A percentile compares a stretch with the other conserved stretches of the same genome.
Evolutionary conservation across 306 rosid species (phyloP).

Genomic region (Biancaea sappan): DNA sequence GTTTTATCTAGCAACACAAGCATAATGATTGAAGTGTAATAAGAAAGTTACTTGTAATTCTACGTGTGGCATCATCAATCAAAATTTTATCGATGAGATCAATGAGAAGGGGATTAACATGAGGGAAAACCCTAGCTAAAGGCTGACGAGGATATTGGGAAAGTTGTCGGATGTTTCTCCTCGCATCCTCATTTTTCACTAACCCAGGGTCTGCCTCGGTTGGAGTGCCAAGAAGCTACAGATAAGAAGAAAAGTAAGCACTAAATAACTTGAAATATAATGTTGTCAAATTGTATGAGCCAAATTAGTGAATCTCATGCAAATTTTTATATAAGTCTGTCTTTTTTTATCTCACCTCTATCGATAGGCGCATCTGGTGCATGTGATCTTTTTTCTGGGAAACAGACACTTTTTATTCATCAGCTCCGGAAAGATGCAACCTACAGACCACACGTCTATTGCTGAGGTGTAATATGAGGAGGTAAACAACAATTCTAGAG

Average conservation of each 20-base stretch:
- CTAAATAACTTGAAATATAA: slow-evolving; percentile 21
- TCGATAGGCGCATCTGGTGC: slow-evolving; percentile 93
- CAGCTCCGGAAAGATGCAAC: slow-evolving; percentile 96
- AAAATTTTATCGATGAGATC: slow-evolving; percentile 93
- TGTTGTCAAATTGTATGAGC: slow-evolving; percentile 17
- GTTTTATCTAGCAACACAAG: slow-evolving; percentile 11
- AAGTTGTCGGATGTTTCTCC: slow-evolving; percentile 82
- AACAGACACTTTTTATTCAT: slow-evolving; percentile 91
- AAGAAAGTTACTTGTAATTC: slow-evolving; percentile 82
- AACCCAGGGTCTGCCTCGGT: slow-evolving; percentile 89
- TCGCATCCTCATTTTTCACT: slow-evolving; percentile 76
- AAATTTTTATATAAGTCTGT: not conserved
- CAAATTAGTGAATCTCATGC: not conserved
- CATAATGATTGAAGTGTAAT: slow-evolving; percentile 10
- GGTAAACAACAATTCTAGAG: slow-evolving; percentile 90
- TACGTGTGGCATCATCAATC: slow-evolving; percentile 79
- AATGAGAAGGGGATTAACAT: slow-evolving; percentile 81
- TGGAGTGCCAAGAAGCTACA: slow-evolving; percentile 96
- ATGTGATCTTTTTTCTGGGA: slow-evolving; percentile 90
- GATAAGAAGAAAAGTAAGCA: slow-evolving; percentile 43
- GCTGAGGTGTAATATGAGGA: slow-evolving; percentile 95
- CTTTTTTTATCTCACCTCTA: slow-evolving; percentile 65
- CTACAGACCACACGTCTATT: slow-evolving; percentile 96
- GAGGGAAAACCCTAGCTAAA: slow-evolving; percentile 71
- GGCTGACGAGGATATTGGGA: slow-evolving; percentile 81